Evolutionary conservation across 2,329 filamentous ascomycete genomes (phyloP), one percentile per base, ranked within the genome.

Genomic region (Fusarium secorum): DNA sequence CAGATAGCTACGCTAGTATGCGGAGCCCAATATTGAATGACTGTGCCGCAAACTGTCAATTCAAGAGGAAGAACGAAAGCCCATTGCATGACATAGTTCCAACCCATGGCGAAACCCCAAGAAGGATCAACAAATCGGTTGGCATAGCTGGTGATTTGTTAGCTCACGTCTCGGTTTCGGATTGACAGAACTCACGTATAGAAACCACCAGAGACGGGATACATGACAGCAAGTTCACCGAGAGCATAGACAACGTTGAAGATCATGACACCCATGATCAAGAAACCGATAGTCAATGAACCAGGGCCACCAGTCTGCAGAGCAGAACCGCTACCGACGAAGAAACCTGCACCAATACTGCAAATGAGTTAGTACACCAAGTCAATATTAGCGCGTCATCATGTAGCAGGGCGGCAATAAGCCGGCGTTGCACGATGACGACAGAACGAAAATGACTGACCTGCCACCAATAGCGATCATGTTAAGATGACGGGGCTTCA

Each of bases 201-300:
- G 78, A 89, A 89, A 52, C 85, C 86, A 70, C 87, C 87, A 7
- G 87, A 87, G 26, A 89, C 83, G 2, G 74, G 74, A 60, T 76
- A 76, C 74, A 76, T 76, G 42, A 76, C 73, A 38, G 74, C 74
- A 10, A 76, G 86, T 77, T 89, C 87, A 59, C 87, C 87, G 24
- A 89, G 84, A 56, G 89, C 88, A 73, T 89, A 88, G 68, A 90
- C 85, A 49, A 88, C 87, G 71, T 88, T 87, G 74, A 89, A 86
- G 79, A 89, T 86, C 86, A 89, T 88, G 72, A 86, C 65, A 75
- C 87, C 87, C 62, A 88, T 86, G 61, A 89, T 86, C 20, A 85
- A 63, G 72, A 89, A 89, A 59, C 84, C 83, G 51, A 86, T 78
- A 18, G 86, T 73, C 13, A 85, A 73, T 49, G 81, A 82, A 4